phyloP scores from a whole-genome alignment of 1,284 basidiomycete species.

The Cutaneotrichosporon sp. region DNA sequence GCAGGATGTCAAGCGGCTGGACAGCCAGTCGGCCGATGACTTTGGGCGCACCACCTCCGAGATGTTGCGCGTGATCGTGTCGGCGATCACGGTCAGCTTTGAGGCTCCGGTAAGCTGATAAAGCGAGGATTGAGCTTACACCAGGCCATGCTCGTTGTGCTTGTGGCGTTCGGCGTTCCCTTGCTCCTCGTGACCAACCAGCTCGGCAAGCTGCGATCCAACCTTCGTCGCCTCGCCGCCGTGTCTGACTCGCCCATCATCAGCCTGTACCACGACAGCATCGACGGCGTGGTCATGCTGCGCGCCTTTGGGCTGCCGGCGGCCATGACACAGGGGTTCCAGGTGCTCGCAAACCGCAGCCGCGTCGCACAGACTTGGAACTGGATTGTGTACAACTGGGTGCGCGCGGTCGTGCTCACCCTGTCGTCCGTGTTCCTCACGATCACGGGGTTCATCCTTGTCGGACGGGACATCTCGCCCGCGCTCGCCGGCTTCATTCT shows the following conservation, averaged over 20 bases:
- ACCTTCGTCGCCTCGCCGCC: constrained; percentile 43
- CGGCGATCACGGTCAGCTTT: constrained; percentile 28
- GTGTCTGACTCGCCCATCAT: constrained; percentile 54
- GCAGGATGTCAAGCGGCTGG: constrained; percentile 63
- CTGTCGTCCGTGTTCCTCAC: constrained; percentile 43
- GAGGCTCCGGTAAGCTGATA: constrained; percentile 39
- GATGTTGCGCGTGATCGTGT: constrained; percentile 30
- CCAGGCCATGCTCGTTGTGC: constrained; percentile 33
- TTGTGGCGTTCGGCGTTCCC: constrained; percentile 34
- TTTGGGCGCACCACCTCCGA: constrained; percentile 66
- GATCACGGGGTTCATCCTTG: constrained; percentile 53
- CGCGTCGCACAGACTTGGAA: constrained; percentile 39
- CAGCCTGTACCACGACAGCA: constrained; percentile 54
- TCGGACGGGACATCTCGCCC: constrained; percentile 49
- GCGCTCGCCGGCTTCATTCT: constrained; percentile 56
- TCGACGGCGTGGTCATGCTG: constrained; percentile 56
- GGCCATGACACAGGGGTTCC: constrained; percentile 45
- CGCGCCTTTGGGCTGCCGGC: constrained; percentile 50
- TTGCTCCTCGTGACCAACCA: constrained; percentile 36
- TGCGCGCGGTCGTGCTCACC: constrained; percentile 35
- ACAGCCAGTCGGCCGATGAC: constrained; percentile 57
- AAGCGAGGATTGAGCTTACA: no score
- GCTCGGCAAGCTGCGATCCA: constrained; percentile 46
- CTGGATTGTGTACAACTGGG: constrained; percentile 44
- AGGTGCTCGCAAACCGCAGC: constrained; percentile 42